Base-by-base conservation (phyloP, 140 eudicot species). In the Flaveria floridana region DNA sequence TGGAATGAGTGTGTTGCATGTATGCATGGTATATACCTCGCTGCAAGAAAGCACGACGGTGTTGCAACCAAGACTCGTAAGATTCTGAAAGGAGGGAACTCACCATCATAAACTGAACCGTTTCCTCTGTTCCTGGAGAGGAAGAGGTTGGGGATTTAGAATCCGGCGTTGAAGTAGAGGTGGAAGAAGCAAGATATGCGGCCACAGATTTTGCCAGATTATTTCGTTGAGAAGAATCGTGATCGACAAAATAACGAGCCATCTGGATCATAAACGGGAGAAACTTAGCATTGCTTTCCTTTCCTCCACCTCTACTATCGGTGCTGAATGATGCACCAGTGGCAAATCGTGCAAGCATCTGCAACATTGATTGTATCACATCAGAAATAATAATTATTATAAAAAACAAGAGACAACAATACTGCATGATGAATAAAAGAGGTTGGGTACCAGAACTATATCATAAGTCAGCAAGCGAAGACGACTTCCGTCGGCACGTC, bases 261-360 rank as follows among this genome's bases (percentile, higher is more conserved):
- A 94, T 94, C 78, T 94, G 99, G 56, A 94, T 84, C 99, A 94
- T 94, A 75, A 88, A 91, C 8, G 97, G 96, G 52, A 94, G 90
- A 70, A 94, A 94, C 16, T 84, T 89, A n/a, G 99, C 80, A 82
- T 94, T 94, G 86, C 99, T 94, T 76, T 94, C 99, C 76, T 91
- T 94, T 71, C 97, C 99, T 19, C 99, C 99, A 65, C 99, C 99
- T 84, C 95, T 84, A 59, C 99, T 0, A 78, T 94, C 99, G 0
- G 87, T 81, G 82, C 89, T 91, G 76, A 94, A 94, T 15, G 90
- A 88, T 59, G 99, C 99, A 48, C 99, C 96, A 3, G 96, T 95
- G 2, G 99, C 99, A 80, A 95, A 95, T 46, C 99, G 95, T 64
- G 99, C 99, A 15, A 95, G 89, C 99, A 95, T 95, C 99, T 94